Evolutionary conservation across 1,139 yeast species (phyloP).

Genomic region (Geotrichum klebahnii): DNA sequence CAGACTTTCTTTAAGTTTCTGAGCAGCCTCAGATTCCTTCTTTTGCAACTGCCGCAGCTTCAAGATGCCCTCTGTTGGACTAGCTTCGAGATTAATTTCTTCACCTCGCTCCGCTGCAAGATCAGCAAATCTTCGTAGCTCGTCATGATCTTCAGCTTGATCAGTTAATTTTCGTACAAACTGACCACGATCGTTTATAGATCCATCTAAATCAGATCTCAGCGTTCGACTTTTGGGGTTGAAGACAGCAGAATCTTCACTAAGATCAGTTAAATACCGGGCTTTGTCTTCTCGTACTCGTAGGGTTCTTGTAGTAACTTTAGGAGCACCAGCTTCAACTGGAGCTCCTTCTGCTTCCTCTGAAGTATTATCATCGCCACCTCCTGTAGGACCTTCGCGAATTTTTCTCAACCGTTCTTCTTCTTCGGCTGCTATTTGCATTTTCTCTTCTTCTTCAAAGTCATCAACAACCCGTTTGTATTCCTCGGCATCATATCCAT

Average conservation of each 20-base stretch:
- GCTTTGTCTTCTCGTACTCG: constrained; percentile 56
- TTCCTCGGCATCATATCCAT: constrained; percentile 61
- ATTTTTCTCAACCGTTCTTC: constrained; percentile 4
- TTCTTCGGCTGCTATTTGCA: constrained; percentile 25
- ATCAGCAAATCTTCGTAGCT: constrained; percentile 51
- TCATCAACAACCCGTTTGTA: constrained; percentile 51
- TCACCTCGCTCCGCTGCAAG: constrained; percentile 44
- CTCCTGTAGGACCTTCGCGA: constrained; percentile 3
- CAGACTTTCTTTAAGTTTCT: constrained; percentile 37
- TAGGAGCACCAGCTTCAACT: background rate
- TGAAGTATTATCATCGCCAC: background rate
- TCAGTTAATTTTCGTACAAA: constrained; percentile 53
- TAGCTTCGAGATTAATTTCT: constrained; percentile 50
- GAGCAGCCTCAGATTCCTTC: constrained; percentile 36
- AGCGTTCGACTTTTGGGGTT: constrained; percentile 58
- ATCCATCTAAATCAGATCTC: constrained; percentile 43
- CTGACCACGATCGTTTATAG: constrained; percentile 48
- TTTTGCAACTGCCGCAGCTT: constrained; percentile 44
- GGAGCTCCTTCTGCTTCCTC: constrained; percentile 7
- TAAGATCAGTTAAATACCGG: constrained; percentile 45
- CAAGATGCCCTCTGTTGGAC: constrained; percentile 56
- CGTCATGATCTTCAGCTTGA: constrained; percentile 50
- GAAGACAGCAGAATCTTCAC: constrained; percentile 38
- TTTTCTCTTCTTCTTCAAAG: constrained; percentile 41
- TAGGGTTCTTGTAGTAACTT: constrained; percentile 33